phyloP scores from a whole-genome alignment of 495 filamentous ascomycete genomes.

The Lasiosphaeria miniovina region DNA sequence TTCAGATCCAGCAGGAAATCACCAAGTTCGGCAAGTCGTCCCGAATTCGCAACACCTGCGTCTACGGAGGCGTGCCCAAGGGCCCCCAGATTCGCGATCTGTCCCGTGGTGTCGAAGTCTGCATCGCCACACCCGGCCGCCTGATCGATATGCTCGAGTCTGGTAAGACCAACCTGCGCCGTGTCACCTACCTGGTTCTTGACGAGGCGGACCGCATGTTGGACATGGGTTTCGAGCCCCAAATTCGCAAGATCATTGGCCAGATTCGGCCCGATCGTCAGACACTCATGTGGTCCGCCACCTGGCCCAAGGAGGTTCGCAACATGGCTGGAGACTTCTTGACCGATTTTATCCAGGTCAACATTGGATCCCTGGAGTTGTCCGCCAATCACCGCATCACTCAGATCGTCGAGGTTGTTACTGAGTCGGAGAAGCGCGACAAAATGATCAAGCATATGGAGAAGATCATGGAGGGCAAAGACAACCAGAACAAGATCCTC shows the following conservation, averaged over 20 bases:
- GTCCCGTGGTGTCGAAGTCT: constrained; percentile 79
- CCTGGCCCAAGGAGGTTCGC: constrained; percentile 99
- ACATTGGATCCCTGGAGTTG: constrained; percentile 95
- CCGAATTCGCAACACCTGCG: constrained; percentile 96
- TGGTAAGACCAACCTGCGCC: constrained; percentile 95
- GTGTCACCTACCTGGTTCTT: constrained; percentile 91
- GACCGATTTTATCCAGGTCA: constrained; percentile 96
- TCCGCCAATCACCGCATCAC: constrained; percentile 98
- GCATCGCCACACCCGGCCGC: constrained; percentile 95
- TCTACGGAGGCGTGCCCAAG: constrained; percentile 98
- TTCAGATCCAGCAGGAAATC: constrained; percentile 94
- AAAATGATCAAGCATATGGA: constrained; percentile 96
- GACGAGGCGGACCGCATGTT: constrained; percentile 90
- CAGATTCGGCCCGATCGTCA: constrained; percentile 99
- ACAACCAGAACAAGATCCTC: constrained; percentile 73
- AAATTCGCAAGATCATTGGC: constrained; percentile 90
- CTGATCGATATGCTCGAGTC: constrained; percentile 98
- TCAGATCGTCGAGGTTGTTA: constrained; percentile 93
- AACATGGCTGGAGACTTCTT: constrained; percentile 93
- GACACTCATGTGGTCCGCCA: constrained; percentile 99
- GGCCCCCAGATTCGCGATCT: constrained; percentile 95
- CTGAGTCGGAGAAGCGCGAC: constrained; percentile 96
- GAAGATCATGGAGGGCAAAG: constrained; percentile 94
- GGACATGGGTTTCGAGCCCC: constrained; percentile 88
- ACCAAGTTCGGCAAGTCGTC: constrained; percentile 98